Conservation (phyloP, 108 stramenopile genomes). For the Chaetoceros muelleri region DNA sequence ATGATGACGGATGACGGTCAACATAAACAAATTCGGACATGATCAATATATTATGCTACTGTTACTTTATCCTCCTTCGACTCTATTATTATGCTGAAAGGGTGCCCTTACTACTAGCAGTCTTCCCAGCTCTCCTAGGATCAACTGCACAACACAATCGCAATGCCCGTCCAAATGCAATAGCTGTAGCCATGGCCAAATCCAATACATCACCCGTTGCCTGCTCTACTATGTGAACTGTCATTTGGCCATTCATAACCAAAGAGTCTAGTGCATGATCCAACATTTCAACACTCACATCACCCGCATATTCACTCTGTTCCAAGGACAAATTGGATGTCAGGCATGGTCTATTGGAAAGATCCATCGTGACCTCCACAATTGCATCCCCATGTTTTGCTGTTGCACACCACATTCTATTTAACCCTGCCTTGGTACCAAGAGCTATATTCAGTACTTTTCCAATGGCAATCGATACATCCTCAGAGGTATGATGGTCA, state of each 20-base stretch:
- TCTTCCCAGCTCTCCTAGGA: conserved; percentile 58
- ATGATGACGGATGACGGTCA: too few relatives aligned
- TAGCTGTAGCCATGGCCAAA: conserved; percentile 40
- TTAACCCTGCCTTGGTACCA: conserved; percentile 79
- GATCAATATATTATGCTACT: too few relatives aligned
- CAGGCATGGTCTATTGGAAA: conserved; percentile 75
- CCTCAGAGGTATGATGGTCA: conserved; percentile 96
- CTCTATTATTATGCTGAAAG: conserved; percentile 65
- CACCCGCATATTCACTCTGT: conserved; percentile 32
- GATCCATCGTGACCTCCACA: conserved; percentile 75
- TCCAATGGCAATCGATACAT: conserved; percentile 89
- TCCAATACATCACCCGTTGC: conserved; percentile 22
- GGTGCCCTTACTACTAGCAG: conserved; percentile 81
- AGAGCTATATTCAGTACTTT: conserved; percentile 75
- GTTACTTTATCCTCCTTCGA: too few relatives aligned
- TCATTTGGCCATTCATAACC: conserved; percentile 77
- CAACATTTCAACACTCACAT: conserved; percentile 84
- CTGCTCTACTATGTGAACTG: conserved; percentile 76
- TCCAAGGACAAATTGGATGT: conserved; percentile 47
- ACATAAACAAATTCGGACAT: too few relatives aligned
- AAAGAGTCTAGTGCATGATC: conserved; percentile 86
- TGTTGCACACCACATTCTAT: conserved; percentile 72
- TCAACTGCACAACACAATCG: conserved; percentile 69
- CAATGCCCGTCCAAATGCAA: conserved; percentile 60
- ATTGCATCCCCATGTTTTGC: conserved; percentile 24